These are phyloP conservation scores for Hygrocybe punicea DNA, from an alignment of 768 basidiomycete genomes.

Conservation along the genomic window DNA sequence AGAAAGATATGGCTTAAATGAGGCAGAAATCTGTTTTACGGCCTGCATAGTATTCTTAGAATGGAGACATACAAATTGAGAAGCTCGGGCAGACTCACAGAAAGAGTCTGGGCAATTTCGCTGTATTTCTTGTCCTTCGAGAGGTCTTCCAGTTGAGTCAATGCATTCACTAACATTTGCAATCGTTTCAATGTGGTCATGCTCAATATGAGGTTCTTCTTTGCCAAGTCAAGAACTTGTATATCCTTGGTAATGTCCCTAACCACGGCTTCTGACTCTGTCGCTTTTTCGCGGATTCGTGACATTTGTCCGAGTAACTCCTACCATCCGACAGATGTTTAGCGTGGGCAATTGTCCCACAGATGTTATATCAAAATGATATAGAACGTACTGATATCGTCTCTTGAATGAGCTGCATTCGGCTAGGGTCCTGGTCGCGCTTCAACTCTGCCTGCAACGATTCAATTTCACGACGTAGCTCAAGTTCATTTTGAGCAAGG, in stretches of 20 bases:
- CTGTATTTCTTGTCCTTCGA: slow-evolving; percentile 75
- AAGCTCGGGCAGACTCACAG: slow-evolving; percentile 39
- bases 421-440: slow-evolving; percentile 77
- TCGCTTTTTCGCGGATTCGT: slow-evolving; percentile 92
- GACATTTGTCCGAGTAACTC: slow-evolving; percentile 94
- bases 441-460: slow-evolving; percentile 62
- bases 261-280: slow-evolving; percentile 95
- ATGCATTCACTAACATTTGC: slow-evolving; percentile 93
- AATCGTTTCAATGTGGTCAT: slow-evolving; percentile 88
- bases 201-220: slow-evolving; percentile 85
- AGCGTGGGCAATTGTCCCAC: not conserved
- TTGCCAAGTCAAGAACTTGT: slow-evolving; percentile 87
- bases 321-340: slow-evolving; percentile 39
- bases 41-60: slow-evolving; percentile 48
- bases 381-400: slow-evolving; percentile 78
- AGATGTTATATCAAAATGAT: too few species aligned
- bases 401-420: slow-evolving; percentile 89
- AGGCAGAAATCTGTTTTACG: slow-evolving; percentile 77
- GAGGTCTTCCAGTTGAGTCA: slow-evolving; percentile 76
- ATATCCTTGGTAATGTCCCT: slow-evolving; percentile 95
- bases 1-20: slow-evolving; percentile 75
- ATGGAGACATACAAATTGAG: not conserved
- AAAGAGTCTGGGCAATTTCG: slow-evolving; percentile 80
- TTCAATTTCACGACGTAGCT: slow-evolving; percentile 70
- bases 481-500: slow-evolving; percentile 64